A percentile compares a stretch with the other conserved stretches of the same genome.
Evolutionary conservation across 371 early-diverging fungal genomes (phyloP).

Genomic region (Mucor plumbeus): DNA sequence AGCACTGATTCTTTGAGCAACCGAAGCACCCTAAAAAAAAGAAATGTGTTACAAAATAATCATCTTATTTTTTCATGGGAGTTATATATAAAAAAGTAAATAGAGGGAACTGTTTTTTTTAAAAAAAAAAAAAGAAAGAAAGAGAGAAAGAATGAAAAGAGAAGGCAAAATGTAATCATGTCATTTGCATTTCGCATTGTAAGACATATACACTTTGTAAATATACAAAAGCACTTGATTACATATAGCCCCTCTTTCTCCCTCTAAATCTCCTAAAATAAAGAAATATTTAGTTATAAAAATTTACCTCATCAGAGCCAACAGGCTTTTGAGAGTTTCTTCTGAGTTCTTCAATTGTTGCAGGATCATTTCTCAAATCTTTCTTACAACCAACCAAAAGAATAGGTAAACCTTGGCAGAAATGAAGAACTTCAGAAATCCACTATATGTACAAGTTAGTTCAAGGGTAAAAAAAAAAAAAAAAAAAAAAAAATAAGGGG

Average conservation of each 20-base stretch:
- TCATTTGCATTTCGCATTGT: slow-evolving; percentile 2
- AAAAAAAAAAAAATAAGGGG: slow-evolving; percentile 16
- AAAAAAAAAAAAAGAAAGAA: neutral
- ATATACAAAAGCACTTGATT: slow-evolving; percentile 7
- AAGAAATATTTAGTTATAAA: neutral
- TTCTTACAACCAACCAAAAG: slow-evolving; percentile 91
- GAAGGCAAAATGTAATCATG: neutral
- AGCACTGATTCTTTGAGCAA: slow-evolving; percentile 84
- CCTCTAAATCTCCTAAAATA: slow-evolving; percentile 3
- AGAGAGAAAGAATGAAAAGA: neutral
- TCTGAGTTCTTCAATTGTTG: slow-evolving; percentile 77
- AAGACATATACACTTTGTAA: neutral
- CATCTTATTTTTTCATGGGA: slow-evolving; percentile 1
- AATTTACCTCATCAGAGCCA: slow-evolving; percentile 73
- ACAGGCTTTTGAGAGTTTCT: slow-evolving; percentile 85
- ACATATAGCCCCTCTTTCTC: slow-evolving; percentile 5
- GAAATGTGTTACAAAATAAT: slow-evolving; percentile 17
- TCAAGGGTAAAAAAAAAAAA: slow-evolving; percentile 14
- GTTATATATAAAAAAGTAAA: neutral
- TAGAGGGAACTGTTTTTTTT: neutral
- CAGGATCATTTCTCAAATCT: slow-evolving; percentile 88
- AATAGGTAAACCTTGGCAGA: slow-evolving; percentile 88
- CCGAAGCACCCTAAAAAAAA: slow-evolving; percentile 39
- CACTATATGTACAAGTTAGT: slow-evolving; percentile 49
- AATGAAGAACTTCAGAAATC: slow-evolving; percentile 92